Conservation (phyloP, 2,329 filamentous ascomycete species). For the Simplicillium sp. region DNA sequence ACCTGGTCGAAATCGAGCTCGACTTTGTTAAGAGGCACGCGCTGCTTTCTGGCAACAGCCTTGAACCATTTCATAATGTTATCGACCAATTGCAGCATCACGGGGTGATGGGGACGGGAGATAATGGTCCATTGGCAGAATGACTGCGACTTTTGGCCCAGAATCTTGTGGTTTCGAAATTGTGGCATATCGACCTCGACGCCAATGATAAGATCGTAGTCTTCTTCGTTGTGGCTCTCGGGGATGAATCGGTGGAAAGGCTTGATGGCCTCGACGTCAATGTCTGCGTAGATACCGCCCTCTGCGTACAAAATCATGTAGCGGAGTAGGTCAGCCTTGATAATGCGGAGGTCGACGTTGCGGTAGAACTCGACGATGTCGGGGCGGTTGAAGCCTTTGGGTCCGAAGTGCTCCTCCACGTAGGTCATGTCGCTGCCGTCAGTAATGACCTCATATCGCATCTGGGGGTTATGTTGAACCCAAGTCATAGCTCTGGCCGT, state of each 20-base stretch:
- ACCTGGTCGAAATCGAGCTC: conserved; percentile 62
- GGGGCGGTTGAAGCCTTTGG: conserved; percentile 53
- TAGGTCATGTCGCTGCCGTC: conserved; percentile 60
- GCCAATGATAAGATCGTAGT: conserved; percentile 62
- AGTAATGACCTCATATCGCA: conserved; percentile 60
- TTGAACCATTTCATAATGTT: conserved; percentile 60
- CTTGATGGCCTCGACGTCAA: conserved; percentile 25
- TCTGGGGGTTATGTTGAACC: conserved; percentile 55
- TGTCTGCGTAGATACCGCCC: conserved; percentile 62
- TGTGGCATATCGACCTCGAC: conserved; percentile 63
- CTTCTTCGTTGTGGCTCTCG: conserved; percentile 49
- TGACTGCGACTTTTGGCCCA: conserved; percentile 58
- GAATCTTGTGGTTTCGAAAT: conserved; percentile 52
- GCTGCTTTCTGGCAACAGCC: conserved; percentile 47
- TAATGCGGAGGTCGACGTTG: conserved; percentile 50
- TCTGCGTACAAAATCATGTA: conserved; percentile 65
- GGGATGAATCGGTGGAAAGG: conserved; percentile 26
- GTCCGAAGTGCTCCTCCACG: conserved; percentile 59
- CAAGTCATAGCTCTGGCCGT: conserved; percentile 52
- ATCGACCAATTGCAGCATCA: conserved; percentile 60
- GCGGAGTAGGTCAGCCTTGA: conserved; percentile 58
- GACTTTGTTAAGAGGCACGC: conserved; percentile 49
- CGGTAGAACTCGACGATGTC: conserved; percentile 56
- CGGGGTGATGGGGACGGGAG: conserved; percentile 55
- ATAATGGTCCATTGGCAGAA: conserved; percentile 73